Percentiles rank a stretch among this genome's conserved stretches.
phyloP scores from a whole-genome alignment of 805 yeast species.

The Wickerhamia fluorescens region DNA sequence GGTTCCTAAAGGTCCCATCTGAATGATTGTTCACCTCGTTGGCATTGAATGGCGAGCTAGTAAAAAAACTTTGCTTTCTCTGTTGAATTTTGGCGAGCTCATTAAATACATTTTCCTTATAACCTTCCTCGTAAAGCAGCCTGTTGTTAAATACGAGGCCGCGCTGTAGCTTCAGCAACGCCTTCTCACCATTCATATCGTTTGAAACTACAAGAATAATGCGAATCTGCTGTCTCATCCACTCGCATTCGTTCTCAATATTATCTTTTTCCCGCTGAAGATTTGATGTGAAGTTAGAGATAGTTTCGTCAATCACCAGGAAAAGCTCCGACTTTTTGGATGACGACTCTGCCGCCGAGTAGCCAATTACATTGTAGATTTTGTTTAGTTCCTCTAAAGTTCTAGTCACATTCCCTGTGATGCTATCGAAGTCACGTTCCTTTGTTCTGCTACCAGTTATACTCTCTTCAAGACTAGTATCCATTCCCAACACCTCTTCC shows the following conservation, averaged over 20 bases:
- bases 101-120: conserved; percentile 17
- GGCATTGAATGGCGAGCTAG: conserved; percentile 19
- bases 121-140: conserved; percentile 21
- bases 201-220: conserved; percentile 33
- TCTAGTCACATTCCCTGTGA: conserved; percentile 27
- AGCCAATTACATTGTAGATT: conserved; percentile 50
- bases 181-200: conserved; percentile 28
- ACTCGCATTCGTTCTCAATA: conserved; percentile 37
- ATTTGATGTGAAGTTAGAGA: conserved; percentile 29
- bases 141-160: conserved; percentile 27
- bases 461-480: conserved; percentile 2
- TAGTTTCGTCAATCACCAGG: conserved; percentile 41
- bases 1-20: conserved; percentile 10
- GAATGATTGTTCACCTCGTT: too few relatives aligned
- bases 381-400: conserved; percentile 36
- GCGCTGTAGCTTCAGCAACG: conserved; percentile 14
- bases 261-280: conserved; percentile 30
- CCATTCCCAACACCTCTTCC: conserved; percentile 5
- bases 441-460: not conserved
- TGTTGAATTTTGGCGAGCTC: conserved; percentile 9
- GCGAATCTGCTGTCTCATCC: conserved; percentile 37
- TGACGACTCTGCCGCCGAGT: conserved; percentile 41
- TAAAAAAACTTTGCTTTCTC: conserved; percentile 10
- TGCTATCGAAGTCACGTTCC: conserved; percentile 14
- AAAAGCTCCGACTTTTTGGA: conserved; percentile 45